Evolutionary conservation across 2,329 filamentous ascomycete genomes (phyloP).

Genomic region (Cladosporium sp.): DNA sequence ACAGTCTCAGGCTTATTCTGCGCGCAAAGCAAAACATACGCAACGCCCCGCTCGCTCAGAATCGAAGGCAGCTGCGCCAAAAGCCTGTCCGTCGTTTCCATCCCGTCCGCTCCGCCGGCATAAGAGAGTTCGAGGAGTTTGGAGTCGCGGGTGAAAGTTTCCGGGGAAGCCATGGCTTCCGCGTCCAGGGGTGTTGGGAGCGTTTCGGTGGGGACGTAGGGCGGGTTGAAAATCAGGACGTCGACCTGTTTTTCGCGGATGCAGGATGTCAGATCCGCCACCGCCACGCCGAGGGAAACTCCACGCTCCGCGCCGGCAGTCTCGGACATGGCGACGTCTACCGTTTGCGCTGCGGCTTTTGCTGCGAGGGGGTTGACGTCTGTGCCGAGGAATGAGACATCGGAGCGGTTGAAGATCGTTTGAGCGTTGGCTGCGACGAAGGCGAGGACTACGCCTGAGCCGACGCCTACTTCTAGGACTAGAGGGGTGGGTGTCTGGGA

Average conservation of each 20-base stretch:
- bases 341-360: conserved; percentile 66
- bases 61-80: conserved; percentile 63
- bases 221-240: conserved; percentile 91
- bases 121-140: conserved; percentile 81
- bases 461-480: conserved; percentile 80
- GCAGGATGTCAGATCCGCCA: conserved; percentile 64
- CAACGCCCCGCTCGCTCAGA: conserved; percentile 65
- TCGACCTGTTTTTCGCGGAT: conserved; percentile 62
- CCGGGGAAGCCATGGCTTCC: conserved; percentile 11
- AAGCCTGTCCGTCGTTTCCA: conserved; percentile 85
- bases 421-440: conserved; percentile 75
- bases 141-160: conserved; percentile 70
- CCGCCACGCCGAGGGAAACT: conserved; percentile 55
- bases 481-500: conserved; percentile 41
- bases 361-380: conserved; percentile 88
- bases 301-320: background rate
- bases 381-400: conserved; percentile 68
- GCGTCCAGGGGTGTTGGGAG: conserved; percentile 48
- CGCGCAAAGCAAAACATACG: conserved; percentile 83
- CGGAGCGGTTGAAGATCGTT: conserved; percentile 65
- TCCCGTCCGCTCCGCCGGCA: conserved; percentile 82
- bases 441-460: conserved; percentile 88
- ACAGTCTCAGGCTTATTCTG: conserved; percentile 81
- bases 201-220: conserved; percentile 83
- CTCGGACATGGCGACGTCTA: conserved; percentile 46